Evolutionary conservation across 2,329 filamentous ascomycete genomes (phyloP), one percentile per base, ranked within the genome.

Genomic region (Sporothrix mexicana): DNA sequence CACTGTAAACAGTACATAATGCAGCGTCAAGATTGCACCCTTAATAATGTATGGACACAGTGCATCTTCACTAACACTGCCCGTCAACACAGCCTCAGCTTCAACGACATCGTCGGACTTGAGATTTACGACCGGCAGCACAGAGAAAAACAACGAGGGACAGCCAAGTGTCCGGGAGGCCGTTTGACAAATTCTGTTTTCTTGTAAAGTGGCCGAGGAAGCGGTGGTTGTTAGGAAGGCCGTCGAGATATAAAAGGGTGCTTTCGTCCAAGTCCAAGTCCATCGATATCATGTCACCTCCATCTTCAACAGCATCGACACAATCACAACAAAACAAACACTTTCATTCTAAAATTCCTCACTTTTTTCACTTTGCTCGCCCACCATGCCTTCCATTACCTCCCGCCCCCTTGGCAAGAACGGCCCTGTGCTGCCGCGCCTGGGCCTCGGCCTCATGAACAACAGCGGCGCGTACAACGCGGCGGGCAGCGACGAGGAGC

Each of bases 391-490:
- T 6, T 10, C 49, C 20, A 69, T 57, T 5, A 2, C 3, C 9
- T 69, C 67, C n/a, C 67, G 67, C 17, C 67, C 49, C 4, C 67
- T 69, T 1, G 67, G 67, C 67, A 69, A 69, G 67, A 69, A 69
- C 36, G 67, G 67, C 51, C 67, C 67, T 9, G 25, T 69, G 8
- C 25, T 69, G 17, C 67, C 67, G 1, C 47, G 49, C 25, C 59
- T 86, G 6, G 85, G 85, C 25, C 82, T 84, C 53, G 85, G 85
- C 67, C 77, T 82, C n/a, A 86, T 87, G 85, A 84, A 76, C 73
- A 74, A 78, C 20, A 75, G 76, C 53, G 53, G 59, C 3, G 74
- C 73, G 41, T 79, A 79, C 74, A 76, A 76, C 49, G n/a, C 66
- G 15, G 12, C 41, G 7, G 71, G 55, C 25, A 61, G 69, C 4